phyloP scores from a whole-genome alignment of 1,284 basidiomycete genomes.

The Pterula multifida region DNA sequence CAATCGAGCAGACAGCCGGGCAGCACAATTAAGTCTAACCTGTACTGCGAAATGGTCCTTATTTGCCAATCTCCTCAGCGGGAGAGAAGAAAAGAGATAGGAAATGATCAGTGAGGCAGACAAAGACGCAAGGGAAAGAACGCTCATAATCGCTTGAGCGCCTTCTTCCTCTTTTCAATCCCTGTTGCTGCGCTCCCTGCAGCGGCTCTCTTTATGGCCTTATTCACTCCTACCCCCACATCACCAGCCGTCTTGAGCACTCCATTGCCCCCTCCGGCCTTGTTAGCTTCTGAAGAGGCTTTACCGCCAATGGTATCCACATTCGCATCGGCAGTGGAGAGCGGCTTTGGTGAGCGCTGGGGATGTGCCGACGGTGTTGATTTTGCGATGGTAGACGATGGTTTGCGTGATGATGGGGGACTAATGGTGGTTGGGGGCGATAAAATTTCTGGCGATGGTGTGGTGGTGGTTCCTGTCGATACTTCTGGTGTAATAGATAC shows the following conservation, averaged over 20 bases:
- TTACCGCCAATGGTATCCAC: conserved; percentile 25
- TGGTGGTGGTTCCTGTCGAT: conserved; percentile 12
- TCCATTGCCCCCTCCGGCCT: conserved; percentile 19
- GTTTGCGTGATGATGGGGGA: conserved; percentile 23
- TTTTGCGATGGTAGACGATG: conserved; percentile 22
- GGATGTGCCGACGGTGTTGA: conserved; percentile 25
- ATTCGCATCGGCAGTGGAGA: conserved; percentile 59
- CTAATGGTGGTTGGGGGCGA: conserved; percentile 15
- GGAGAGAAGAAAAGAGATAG: conserved; percentile 5
- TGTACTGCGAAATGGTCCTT: too few species aligned
- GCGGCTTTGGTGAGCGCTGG: conserved; percentile 47
- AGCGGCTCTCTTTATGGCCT: conserved; percentile 60
- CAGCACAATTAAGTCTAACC: too few species aligned
- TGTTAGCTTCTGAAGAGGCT: conserved; percentile 9
- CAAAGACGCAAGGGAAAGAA: neutral
- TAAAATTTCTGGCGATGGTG: conserved; percentile 12
- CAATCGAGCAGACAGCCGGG: too few species aligned
- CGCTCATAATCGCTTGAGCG: conserved; percentile 57
- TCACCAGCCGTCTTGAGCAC: neutral
- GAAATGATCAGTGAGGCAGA: conserved; percentile 1
- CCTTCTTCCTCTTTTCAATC: conserved; percentile 76
- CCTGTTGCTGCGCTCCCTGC: conserved; percentile 33
- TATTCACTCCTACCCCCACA: conserved; percentile 17
- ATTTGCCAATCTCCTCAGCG: too few species aligned
- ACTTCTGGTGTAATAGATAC: conserved; percentile 10